A percentile compares a stretch with the other conserved stretches of the same genome.
These are phyloP conservation scores for Pythium coloratum DNA, from an alignment of 352 stramenopile genomes.

Conservation along the genomic window DNA sequence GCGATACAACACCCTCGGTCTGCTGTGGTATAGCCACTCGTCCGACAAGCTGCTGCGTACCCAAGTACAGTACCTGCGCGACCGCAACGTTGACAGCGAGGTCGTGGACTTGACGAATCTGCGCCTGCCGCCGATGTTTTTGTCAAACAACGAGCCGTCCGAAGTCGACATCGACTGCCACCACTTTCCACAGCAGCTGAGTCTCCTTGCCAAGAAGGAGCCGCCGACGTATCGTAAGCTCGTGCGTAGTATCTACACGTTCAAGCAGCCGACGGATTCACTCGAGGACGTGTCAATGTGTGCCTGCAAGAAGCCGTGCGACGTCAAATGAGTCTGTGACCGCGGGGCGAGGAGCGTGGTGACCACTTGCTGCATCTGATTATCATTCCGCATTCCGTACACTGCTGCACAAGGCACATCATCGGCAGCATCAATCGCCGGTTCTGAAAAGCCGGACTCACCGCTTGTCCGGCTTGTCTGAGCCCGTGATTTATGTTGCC, in stretches of 20 bases:
- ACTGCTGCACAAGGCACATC: too few relatives aligned
- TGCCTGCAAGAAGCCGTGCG: conserved; percentile 75
- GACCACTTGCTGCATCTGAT: too few relatives aligned
- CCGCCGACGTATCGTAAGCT: conserved; percentile 79
- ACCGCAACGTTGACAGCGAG: conserved; percentile 62
- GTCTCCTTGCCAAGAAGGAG: conserved; percentile 70
- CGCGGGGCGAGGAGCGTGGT: too few relatives aligned
- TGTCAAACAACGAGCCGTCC: conserved; percentile 65
- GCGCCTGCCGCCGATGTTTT: conserved; percentile 74
- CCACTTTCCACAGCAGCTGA: conserved; percentile 75
- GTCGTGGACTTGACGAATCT: conserved; percentile 79
- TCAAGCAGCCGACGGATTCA: conserved; percentile 75
- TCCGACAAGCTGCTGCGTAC: conserved; percentile 76
- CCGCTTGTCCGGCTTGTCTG: too few relatives aligned
- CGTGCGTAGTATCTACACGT: conserved; percentile 81
- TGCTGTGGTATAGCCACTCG: conserved; percentile 90
- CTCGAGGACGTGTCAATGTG: conserved; percentile 80
- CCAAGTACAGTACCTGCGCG: conserved; percentile 63
- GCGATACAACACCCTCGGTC: conserved; percentile 90
- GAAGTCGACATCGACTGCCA: conserved; percentile 54
- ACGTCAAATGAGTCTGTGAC: too few relatives aligned
- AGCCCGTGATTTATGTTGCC: too few relatives aligned
- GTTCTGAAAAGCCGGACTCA: too few relatives aligned
- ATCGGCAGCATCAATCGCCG: too few relatives aligned
- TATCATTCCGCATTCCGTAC: too few relatives aligned